phyloP scores from a whole-genome alignment of 495 filamentous ascomycete genomes.

The Penicillium chermesinum region DNA sequence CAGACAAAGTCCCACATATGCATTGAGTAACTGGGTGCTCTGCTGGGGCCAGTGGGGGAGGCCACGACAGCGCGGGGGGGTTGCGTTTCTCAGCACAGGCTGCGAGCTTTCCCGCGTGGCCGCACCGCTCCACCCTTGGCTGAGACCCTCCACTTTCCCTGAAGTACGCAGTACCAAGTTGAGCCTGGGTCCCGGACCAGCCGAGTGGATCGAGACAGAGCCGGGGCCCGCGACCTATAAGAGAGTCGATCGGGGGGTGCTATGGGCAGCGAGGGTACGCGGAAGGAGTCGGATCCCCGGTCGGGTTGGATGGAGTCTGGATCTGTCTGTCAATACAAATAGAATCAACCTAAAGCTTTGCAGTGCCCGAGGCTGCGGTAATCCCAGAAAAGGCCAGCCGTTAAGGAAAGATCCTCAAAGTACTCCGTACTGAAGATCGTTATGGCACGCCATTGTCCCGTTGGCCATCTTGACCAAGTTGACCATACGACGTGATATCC shows the following conservation, averaged over 20 bases:
- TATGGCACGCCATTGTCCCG: too few species aligned
- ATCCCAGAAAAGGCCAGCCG: too few species aligned
- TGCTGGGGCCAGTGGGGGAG: background rate
- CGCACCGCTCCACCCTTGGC: conserved; percentile 14
- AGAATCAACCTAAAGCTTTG: too few species aligned
- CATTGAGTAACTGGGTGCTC: background rate
- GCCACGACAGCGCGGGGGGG: background rate
- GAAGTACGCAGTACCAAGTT: conserved; percentile 1
- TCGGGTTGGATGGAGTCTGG: conserved; percentile 5
- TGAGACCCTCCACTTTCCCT: conserved; percentile 2
- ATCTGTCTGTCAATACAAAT: conserved; percentile 2
- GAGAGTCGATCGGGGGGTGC: conserved; percentile 9
- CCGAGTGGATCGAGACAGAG: conserved; percentile 17
- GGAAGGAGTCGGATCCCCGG: conserved; percentile 24
- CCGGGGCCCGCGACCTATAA: conserved; percentile 21
- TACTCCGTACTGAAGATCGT: too few species aligned
- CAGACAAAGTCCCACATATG: too few species aligned
- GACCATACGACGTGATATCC: too few species aligned
- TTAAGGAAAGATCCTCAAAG: too few species aligned
- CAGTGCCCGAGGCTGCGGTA: too few species aligned
- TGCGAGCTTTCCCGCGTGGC: conserved; percentile 4
- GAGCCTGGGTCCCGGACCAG: conserved; percentile 22
- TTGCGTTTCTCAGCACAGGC: conserved; percentile 6
- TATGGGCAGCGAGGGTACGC: conserved; percentile 8
- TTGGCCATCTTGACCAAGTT: too few species aligned